Evolutionary conservation across 2,329 filamentous ascomycete species (phyloP), one percentile per base, ranked within the genome.

Genomic region (Dactylellina parvicollis): DNA sequence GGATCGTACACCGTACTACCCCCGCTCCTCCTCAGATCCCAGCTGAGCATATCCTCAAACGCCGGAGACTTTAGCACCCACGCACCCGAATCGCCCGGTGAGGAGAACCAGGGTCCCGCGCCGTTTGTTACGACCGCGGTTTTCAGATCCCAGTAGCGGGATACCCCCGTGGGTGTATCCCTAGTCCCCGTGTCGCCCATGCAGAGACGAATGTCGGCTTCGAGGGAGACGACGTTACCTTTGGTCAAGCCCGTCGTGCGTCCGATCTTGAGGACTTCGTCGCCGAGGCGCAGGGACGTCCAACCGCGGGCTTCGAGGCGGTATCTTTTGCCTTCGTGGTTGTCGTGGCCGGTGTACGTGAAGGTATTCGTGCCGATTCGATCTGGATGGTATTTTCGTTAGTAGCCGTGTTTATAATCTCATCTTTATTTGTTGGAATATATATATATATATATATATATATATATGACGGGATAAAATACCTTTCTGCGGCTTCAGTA

Each of bases 261-360:
- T 4, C 70, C 70, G 24, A 67, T 18, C 36, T 74, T 74, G 16
- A 74, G 40, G 12, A 67, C 61, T 42, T 62, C 42, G 32, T 54
- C 54, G 18, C 61, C 61, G 12, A 67, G 28, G 0, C 36, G 10
- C 5, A 67, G 61, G 14, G 47, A 12, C 4, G 60, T 54, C 70
- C 70, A 74, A 26, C 70, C 70, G 47, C 62, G 55, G 40, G 70
- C 70, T 62, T 74, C 70, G 26, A 74, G 49, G 20, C 61, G 70
- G 47, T 67, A 62, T 5, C 70, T 36, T 44, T 59, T 60, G n/a
- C 55, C 61, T 24, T 46, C 32, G 14, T 47, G 61, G 47, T 74
- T 74, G 24, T 74, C 70, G 14, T 30, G 26, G 10, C 55, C 55
- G n/a, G 47, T 56, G 42, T 74, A 74, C 9, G 70, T 74, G 42